Evolutionary conservation across 1,284 basidiomycete species (phyloP).

Genomic region (Salmacisia buchloeana): DNA sequence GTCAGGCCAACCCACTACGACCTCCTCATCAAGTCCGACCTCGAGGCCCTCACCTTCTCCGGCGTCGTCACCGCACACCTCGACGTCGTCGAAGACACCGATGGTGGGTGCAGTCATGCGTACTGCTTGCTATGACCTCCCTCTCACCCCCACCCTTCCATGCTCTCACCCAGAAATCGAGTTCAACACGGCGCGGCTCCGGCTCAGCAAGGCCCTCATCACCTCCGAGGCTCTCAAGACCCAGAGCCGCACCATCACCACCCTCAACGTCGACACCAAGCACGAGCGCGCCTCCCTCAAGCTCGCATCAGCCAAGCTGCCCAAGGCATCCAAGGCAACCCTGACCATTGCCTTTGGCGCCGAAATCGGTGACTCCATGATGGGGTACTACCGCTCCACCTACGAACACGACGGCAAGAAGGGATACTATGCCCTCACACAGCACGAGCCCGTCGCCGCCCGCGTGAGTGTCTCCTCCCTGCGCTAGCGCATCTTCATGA

Average conservation of each 20-base stretch:
- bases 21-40: slow-evolving; percentile 71
- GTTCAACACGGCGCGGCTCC: slow-evolving; percentile 58
- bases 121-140: no score
- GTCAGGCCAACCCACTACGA: slow-evolving; percentile 76
- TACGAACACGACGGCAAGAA: slow-evolving; percentile 54
- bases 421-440: slow-evolving; percentile 44
- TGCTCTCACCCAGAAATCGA: slow-evolving; percentile 18
- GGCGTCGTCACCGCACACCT: slow-evolving; percentile 77
- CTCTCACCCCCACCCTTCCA: no score
- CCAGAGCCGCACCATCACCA: slow-evolving; percentile 56
- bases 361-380: slow-evolving; percentile 43
- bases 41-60: slow-evolving; percentile 67
- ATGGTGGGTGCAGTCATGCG: slow-evolving; percentile 51
- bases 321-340: slow-evolving; percentile 37
- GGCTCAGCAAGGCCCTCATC: slow-evolving; percentile 65
- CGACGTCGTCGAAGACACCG: slow-evolving; percentile 64
- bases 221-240: slow-evolving; percentile 60
- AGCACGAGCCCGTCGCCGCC: slow-evolving; percentile 73
- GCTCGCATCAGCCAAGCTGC: slow-evolving; percentile 29
- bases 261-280: slow-evolving; percentile 53
- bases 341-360: slow-evolving; percentile 38
- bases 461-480: no score
- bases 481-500: no score
- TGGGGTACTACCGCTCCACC: slow-evolving; percentile 52
- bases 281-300: slow-evolving; percentile 39